Conservation (phyloP, 305 asterid species). For the Rubia peregrina region DNA sequence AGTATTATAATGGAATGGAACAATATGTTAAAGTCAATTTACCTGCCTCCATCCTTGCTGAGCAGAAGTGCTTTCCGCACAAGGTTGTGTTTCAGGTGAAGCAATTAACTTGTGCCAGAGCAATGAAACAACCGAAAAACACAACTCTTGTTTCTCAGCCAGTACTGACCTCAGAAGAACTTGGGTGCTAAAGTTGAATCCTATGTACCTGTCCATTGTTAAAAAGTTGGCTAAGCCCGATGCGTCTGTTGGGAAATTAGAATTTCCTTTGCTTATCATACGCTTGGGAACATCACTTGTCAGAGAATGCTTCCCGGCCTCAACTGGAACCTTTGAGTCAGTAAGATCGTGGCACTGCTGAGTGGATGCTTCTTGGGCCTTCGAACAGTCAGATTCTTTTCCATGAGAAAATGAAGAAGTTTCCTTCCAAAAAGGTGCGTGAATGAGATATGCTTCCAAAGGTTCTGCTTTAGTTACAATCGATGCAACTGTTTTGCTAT, state of each 20-base stretch:
- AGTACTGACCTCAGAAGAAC: constrained; percentile 76
- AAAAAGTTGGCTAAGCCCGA: constrained; percentile 94
- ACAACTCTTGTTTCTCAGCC: constrained; percentile 76
- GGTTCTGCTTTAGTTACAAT: constrained; percentile 94
- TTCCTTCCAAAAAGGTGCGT: constrained; percentile 45
- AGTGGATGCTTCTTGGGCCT: constrained; percentile 45
- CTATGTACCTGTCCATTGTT: constrained; percentile 87
- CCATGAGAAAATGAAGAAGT: constrained; percentile 48
- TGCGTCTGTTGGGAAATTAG: constrained; percentile 67
- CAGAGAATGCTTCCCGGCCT: constrained; percentile 28
- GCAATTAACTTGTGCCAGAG: constrained; percentile 97
- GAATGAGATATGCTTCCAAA: constrained; percentile 74
- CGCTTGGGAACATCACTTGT: constrained; percentile 33
- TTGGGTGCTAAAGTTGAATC: constrained; percentile 74
- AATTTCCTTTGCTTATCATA: constrained; percentile 45
- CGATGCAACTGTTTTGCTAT: constrained; percentile 88
- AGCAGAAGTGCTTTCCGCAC: constrained; percentile 92
- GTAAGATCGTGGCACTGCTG: constrained; percentile 31
- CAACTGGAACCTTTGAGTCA: constrained; percentile 32
- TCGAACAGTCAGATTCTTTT: constrained; percentile 39
- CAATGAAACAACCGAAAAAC: constrained; percentile 93
- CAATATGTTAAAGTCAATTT: constrained; percentile 16
- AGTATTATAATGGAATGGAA: neutral
- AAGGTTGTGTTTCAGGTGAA: constrained; percentile 87
- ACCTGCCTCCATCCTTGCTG: constrained; percentile 99